Base-by-base conservation (phyloP, 768 basidiomycete species). In the Mrakia frigida region DNA sequence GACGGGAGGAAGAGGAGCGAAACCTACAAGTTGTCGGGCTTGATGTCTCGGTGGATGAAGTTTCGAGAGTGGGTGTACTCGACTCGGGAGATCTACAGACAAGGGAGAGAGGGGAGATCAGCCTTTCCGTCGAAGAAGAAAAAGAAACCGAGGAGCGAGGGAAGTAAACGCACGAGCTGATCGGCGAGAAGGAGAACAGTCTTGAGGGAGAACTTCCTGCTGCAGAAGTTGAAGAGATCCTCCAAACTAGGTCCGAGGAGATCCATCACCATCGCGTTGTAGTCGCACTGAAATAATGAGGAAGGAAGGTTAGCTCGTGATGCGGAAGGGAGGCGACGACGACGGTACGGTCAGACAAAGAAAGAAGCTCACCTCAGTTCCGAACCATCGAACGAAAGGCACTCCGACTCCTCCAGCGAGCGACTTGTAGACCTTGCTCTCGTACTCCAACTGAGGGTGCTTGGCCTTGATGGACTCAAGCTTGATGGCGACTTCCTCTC, bases 401-500 rank as follows among this genome's bases (percentile, higher is more conserved):
- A 95, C 91, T 56, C 93, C 93, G 37, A 90, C 89, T 68, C 91
- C 92, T 60, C 93, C 93, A 87, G 91, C 91, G 78, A 95, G 88
- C 0, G 90, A 90, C 85, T 93, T 93, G 87, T 95, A 95, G 56
- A 94, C 92, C 84, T 92, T 93, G 59, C 90, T 90, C 82, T 95
- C 93, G 81, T 93, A 92, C 82, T 91, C 90, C 79, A 94, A 87
- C 85, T 99, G 97, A n/a, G 97, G 97, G 81, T 99, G 97, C 85
- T 99, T 99, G 80, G 97, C 97, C 85, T 99, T 99, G 84, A 98
- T 94, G 2, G 96, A 98, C 85, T 99, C 97, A 81, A 99, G 92
- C 86, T 99, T 99, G 88, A 99, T 99, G 83, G 94, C 97, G 78
- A 98, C 96, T 83, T 98, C 97, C 84, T 99, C 97, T 35, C 96